Evolutionary conservation across 768 basidiomycete genomes (phyloP), one percentile per base, ranked within the genome.

Genomic region (Termitomyces sp.): DNA sequence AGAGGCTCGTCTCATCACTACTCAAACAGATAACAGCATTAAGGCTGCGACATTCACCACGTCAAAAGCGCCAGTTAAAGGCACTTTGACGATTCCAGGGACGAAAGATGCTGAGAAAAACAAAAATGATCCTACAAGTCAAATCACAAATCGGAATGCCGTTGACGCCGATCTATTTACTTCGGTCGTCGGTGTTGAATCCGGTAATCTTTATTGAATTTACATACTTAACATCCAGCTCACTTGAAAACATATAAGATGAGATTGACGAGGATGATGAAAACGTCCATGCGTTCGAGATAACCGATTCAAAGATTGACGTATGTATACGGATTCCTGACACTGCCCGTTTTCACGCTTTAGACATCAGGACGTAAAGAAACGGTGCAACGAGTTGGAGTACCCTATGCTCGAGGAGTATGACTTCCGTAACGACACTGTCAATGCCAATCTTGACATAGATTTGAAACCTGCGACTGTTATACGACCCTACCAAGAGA

Each of bases 321-420:
- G 95, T 90, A 58, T 62, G 84, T 66, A 20, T 20, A 36, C n/a
- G 61, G 36, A 45, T 42, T 56, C 44, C 16, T 30, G 44, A 42
- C 22, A 46, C 33, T 36, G 27, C 36, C 31, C 24, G 16, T 52
- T 54, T 65, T 47, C 46, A 54, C 46, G 59, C 44, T 58, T 34
- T 37, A 58, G 22, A 61, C 11, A 50, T 13, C 63, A 96, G 93
- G 91, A 92, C 63, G 95, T 99, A 61, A 96, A 98, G 76, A 91
- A 92, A 66, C 88, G 94, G 39, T 98, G 97, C 69, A 95, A 95
- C 67, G 96, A 97, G 65, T 81, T 98, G 41, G 95, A 98, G 69
- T 93, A 95, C 64, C 97, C 97, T 8, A 97, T 98, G 87, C 80
- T 99, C 46, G 97, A 99, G 71, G 97, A 99, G 75, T 99, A 99